Evolutionary conservation across 2,329 filamentous ascomycete species (phyloP), one percentile per base, ranked within the genome.

Genomic region (Gaeumannomyces tritici): DNA sequence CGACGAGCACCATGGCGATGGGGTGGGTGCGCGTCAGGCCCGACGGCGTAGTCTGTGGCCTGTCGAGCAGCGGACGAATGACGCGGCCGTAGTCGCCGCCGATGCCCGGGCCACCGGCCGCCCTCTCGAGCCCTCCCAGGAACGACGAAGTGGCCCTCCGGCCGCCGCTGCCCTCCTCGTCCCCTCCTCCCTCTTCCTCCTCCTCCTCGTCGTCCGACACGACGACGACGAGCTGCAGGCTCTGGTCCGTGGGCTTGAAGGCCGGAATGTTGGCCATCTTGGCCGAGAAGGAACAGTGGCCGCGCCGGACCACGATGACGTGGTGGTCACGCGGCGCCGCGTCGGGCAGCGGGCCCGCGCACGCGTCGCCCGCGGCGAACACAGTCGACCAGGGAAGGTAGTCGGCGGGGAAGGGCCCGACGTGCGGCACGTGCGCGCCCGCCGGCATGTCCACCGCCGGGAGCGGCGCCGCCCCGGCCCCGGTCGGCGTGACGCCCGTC

Each of bases 261-360:
- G 85, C 83, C 0, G 93, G 92, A n/a, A 98, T 92, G 66, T 91
- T 93, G 61, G 83, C 80, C 0, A 98, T 77, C 73, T 99, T 99
- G 31, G 88, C 77, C 47, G 84, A 88, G 73, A 98, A 98, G 28
- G 83, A 89, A 76, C 95, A 99, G 1, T 85, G 86, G 54, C 95
- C 93, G 7, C 95, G 86, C 31, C 84, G 86, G 68, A 98, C 80
- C 60, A 96, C 83, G 64, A 99, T 86, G 64, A 98, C 79, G 61
- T 96, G 88, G 74, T 96, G 80, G 57, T 79, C 74, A 31, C 78
- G 79, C 3, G 81, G 74, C 0, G 78, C 80, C 21, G 72, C 69
- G n/a, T 82, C 79, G 2, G 82, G 80, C 2, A 85, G 73, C 4
- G 78, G 76, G n/a, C 78, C 76, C 63, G 80, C 77, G 73, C 93